Percentiles rank a stretch among this genome's conserved stretches.
These are phyloP conservation scores for Croton laevigatus DNA, from an alignment of 441 rosid species.

Conservation along the genomic window DNA sequence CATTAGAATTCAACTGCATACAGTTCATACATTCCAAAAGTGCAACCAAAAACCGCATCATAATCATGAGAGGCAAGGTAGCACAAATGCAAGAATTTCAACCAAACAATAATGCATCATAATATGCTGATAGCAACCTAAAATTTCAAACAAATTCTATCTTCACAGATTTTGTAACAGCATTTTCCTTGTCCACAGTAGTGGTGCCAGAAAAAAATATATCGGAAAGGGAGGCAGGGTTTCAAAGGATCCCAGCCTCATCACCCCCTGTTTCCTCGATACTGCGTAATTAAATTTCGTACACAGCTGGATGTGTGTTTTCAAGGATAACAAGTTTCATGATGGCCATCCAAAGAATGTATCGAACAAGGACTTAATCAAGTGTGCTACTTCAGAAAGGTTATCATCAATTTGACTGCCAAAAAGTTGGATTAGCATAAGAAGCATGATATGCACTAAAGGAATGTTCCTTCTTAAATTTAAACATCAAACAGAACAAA, in stretches of 20 bases:
- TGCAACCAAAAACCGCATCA: background rate
- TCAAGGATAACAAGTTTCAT: background rate
- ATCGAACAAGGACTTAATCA: slow-evolving; percentile 8
- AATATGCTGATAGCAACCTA: background rate
- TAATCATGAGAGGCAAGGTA: background rate
- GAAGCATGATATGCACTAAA: background rate
- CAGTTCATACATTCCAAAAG: background rate
- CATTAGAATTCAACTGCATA: background rate
- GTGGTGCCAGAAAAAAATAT: background rate
- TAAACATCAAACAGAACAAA: background rate
- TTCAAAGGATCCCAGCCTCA: background rate
- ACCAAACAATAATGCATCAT: background rate
- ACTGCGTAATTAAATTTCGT: background rate
- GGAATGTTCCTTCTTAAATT: background rate
- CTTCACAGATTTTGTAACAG: background rate
- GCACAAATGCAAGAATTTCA: background rate
- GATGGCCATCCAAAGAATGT: background rate
- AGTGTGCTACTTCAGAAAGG: background rate
- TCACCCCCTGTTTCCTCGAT: background rate
- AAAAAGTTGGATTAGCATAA: background rate
- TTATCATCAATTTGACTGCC: background rate
- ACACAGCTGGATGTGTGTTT: background rate
- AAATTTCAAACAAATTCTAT: slow-evolving; percentile 2
- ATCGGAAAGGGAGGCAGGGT: background rate
- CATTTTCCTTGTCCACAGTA: background rate